Base-by-base conservation (phyloP, 306 rosid species). In the Malus sylvestris region DNA sequence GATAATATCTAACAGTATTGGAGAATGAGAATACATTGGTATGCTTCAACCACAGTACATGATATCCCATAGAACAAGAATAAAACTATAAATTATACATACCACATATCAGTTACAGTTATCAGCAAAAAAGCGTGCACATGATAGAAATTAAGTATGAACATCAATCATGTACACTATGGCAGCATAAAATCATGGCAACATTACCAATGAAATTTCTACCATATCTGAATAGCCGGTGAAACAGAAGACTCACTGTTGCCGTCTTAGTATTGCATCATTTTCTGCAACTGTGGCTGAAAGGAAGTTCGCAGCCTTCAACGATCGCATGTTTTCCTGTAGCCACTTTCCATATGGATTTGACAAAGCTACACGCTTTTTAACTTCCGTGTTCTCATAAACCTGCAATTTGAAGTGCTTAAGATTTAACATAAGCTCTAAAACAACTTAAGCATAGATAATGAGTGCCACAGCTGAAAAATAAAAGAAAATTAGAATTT, bases 311-410 rank as follows among this genome's bases (percentile, higher is more conserved):
- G 61, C 91, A 74, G 97, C 81, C 84, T 90, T 92, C 83, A 90
- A 80, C 32, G 93, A 78, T 67, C 96, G 88, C 85, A 88, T 76
- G 80, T 90, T 90, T 82, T 89, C 99, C 88, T 86, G 80, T 79
- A 95, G 78, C 99, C 97, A 95, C 68, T 89, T 83, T 84, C 97
- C 99, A 83, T 92, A 95, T 11, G 97, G 97, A 72, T 88, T 83
- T 84, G 95, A 86, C 71, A 86, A 81, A 71, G 99, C 97, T 72
- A 95, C 99, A 63, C 90, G 89, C 80, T 87, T 95, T 86, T 95
- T 95, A 76, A 95, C 97, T 87, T 95, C 99, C 6, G 92, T 89
- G 86, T 95, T 95, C 90, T 95, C 99, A 76, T 85, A 92, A 67
- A 95, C 99, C 99, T 95, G 85, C 74, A 86, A 84, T 74, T 77